phyloP scores from a whole-genome alignment of 176 grass and related monocot genomes.

The Paspalum vaginatum region DNA sequence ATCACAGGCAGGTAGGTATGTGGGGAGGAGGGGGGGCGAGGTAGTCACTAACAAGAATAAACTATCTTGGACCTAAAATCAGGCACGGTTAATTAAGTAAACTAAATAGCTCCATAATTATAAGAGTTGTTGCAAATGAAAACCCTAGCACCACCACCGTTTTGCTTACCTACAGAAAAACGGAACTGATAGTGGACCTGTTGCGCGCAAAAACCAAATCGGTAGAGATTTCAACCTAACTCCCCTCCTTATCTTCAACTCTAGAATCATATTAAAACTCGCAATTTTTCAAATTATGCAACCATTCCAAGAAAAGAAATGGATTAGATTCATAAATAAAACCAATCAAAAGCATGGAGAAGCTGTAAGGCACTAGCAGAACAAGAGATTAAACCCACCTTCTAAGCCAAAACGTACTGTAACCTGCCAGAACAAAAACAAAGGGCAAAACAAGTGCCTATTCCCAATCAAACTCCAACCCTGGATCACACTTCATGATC shows the following conservation, averaged over 20 bases:
- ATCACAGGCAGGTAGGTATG: no score
- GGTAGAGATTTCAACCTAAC: conserved; percentile 29
- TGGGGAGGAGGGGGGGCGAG: no score
- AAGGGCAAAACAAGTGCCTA: conserved; percentile 19
- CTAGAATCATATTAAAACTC: conserved; percentile 60
- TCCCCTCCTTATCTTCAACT: conserved; percentile 44
- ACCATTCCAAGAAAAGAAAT: conserved; percentile 39
- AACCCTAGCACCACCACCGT: background rate
- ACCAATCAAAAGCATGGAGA: conserved; percentile 23
- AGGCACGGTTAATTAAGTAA: conserved; percentile 14
- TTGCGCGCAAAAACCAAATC: conserved; percentile 25
- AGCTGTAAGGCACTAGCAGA: background rate
- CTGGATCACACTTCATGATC: conserved; percentile 4
- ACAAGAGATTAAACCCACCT: conserved; percentile 42
- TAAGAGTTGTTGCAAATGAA: conserved; percentile 3
- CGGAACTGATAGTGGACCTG: conserved; percentile 11
- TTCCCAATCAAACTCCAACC: conserved; percentile 29
- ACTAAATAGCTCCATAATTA: conserved; percentile 2
- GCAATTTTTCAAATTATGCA: conserved; percentile 57
- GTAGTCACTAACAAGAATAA: conserved; percentile 5
- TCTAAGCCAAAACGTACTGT: conserved; percentile 29
- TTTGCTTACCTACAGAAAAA: conserved; percentile 36
- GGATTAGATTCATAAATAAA: conserved; percentile 35
- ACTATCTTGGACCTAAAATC: conserved; percentile 26
- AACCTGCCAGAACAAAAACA: conserved; percentile 39